Percentiles rank a stretch among this genome's conserved stretches.
These are phyloP conservation scores for Cystobasidium onofrii DNA, from an alignment of 768 basidiomycete species.

Conservation along the genomic window DNA sequence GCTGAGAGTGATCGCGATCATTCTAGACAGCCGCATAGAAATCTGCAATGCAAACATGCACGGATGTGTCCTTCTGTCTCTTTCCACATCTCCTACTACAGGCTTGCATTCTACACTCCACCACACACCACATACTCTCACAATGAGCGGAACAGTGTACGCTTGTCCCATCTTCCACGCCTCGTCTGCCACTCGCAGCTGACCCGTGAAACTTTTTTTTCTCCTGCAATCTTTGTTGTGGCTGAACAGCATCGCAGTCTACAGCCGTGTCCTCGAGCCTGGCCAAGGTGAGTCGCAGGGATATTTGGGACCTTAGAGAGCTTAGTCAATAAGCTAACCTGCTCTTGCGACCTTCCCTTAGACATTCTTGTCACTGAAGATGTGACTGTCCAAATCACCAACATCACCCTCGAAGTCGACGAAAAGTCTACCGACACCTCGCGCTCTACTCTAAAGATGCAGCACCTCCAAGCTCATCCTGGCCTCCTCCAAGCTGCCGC, in stretches of 20 bases:
- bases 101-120: not conserved
- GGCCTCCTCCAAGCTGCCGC: constrained; percentile 17
- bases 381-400: constrained; percentile 29
- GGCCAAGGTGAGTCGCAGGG: constrained; percentile 21
- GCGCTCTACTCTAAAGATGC: constrained; percentile 34
- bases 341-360: not conserved
- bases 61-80: too few species aligned
- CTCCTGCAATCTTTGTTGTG: not conserved
- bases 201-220: constrained; percentile 5
- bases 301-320: too few species aligned
- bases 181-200: not conserved
- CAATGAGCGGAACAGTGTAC: constrained; percentile 15
- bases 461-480: constrained; percentile 24
- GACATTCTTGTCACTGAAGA: constrained; percentile 13
- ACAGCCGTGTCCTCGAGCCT: constrained; percentile 18
- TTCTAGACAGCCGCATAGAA: not conserved
- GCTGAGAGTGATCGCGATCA: not conserved
- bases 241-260: constrained; percentile 27
- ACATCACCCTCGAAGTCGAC: constrained; percentile 16
- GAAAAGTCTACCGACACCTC: constrained; percentile 55
- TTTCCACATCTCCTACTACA: not conserved
- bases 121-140: not conserved
- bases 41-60: not conserved
- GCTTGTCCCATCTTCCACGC: not conserved
- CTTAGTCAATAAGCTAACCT: too few species aligned